Evolutionary conservation across 768 basidiomycete genomes (phyloP).

Genomic region (Phylloporus sp.): DNA sequence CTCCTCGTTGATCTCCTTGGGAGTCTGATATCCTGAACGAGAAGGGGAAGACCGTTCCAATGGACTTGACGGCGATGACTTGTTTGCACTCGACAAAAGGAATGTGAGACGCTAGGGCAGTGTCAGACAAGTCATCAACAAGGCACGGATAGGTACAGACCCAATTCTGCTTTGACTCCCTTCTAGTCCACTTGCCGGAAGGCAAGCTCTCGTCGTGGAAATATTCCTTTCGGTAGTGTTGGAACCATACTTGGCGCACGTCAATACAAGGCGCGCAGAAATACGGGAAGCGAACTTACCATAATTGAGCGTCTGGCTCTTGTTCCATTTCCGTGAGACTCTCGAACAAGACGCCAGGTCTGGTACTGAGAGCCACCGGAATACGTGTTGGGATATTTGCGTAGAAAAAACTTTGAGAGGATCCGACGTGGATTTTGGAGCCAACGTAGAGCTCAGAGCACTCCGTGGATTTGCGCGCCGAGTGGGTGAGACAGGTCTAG

Average conservation of each 20-base stretch:
- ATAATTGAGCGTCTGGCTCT: slow-evolving; percentile 89
- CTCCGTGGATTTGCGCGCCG: slow-evolving; percentile 15
- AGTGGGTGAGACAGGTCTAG: slow-evolving; percentile 40
- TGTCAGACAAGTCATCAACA: slow-evolving; percentile 2
- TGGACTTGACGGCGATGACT: slow-evolving; percentile 37
- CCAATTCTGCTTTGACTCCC: slow-evolving; percentile 95
- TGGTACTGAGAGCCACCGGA: slow-evolving; percentile 53
- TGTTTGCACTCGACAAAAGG: slow-evolving; percentile 38
- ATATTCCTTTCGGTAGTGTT: slow-evolving; percentile 82
- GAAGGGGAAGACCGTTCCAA: slow-evolving; percentile 50
- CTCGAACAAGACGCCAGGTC: slow-evolving; percentile 75
- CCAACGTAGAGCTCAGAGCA: slow-evolving; percentile 28
- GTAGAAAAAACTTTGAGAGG: slow-evolving; percentile 74
- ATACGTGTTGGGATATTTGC: slow-evolving; percentile 76
- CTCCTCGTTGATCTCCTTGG: slow-evolving; percentile 75
- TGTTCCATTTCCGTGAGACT: slow-evolving; percentile 84
- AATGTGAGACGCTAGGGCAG: slow-evolving; percentile 49
- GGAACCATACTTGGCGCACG: slow-evolving; percentile 78
- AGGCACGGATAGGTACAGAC: slow-evolving; percentile 31
- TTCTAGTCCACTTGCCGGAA: slow-evolving; percentile 85
- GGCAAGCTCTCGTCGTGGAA: slow-evolving; percentile 79
- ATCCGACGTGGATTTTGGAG: slow-evolving; percentile 37
- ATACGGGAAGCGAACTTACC: slow-evolving; percentile 40
- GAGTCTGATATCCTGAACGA: slow-evolving; percentile 69
- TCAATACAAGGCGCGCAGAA: neutral